A percentile compares a stretch with the other conserved stretches of the same genome.
phyloP scores from a whole-genome alignment of 1,284 basidiomycete genomes.

The Ganoderma meredithae region DNA sequence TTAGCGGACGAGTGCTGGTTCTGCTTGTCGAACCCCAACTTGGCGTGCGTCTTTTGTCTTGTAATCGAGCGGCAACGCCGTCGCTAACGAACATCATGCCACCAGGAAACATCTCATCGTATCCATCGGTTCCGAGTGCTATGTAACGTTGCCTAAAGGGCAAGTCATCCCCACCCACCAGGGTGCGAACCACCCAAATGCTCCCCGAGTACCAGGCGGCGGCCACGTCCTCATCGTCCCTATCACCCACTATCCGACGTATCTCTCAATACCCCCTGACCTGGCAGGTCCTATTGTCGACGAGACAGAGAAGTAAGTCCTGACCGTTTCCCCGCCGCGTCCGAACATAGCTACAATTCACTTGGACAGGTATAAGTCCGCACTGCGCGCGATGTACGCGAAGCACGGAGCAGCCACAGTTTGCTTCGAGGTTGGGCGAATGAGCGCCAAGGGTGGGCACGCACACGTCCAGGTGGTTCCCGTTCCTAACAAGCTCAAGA shows the following conservation, averaged over 20 bases:
- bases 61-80: neutral
- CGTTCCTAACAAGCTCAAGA: conserved; percentile 68
- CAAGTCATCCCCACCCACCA: conserved; percentile 86
- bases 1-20: conserved; percentile 94
- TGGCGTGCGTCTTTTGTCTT: conserved; percentile 62
- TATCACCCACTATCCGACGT: conserved; percentile 74
- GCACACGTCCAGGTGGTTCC: conserved; percentile 92
- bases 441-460: conserved; percentile 89
- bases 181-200: conserved; percentile 48
- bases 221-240: conserved; percentile 93
- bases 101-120: conserved; percentile 92
- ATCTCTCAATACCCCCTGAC: conserved; percentile 73
- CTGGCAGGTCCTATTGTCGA: conserved; percentile 77
- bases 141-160: conserved; percentile 92
- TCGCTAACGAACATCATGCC: conserved; percentile 13
- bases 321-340: neutral
- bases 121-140: conserved; percentile 91
- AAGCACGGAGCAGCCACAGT: conserved; percentile 75
- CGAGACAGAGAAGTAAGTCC: conserved; percentile 74
- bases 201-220: conserved; percentile 82
- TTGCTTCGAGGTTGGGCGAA: conserved; percentile 87
- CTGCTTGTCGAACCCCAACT: conserved; percentile 90
- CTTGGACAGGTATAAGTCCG: conserved; percentile 73
- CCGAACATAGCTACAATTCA: neutral
- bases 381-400: conserved; percentile 76